Evolutionary conservation across 1,284 basidiomycete species (phyloP), one percentile per base, ranked within the genome.

Genomic region (Trametes sp.): DNA sequence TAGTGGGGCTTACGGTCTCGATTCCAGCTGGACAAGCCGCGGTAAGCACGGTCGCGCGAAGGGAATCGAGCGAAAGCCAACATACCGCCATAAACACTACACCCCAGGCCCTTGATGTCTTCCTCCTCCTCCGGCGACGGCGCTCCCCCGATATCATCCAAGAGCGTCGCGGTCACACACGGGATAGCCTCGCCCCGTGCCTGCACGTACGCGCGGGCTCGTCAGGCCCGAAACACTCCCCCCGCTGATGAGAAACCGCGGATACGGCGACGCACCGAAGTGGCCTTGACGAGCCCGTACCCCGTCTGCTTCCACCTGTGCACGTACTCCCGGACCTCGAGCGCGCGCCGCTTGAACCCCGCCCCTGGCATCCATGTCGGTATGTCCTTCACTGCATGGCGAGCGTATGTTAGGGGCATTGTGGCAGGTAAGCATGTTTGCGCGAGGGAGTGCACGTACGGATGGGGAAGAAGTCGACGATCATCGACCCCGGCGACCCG

Each of bases 381-480:
- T 3, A 65, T 13, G 29, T 60, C 36, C 53, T 66, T 66, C 42
- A 69, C 68, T 68, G 24, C 10, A 19, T 21, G 14, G 7, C 33
- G 21, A 9, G 33, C 4, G 23, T 14, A 9, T 9, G 21, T 26
- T 11, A 36, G n/a, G n/a, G n/a, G n/a, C n/a, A n/a, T n/a, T n/a
- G n/a, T n/a, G n/a, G n/a, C n/a, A n/a, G n/a, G n/a, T n/a, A n/a
- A n/a, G n/a, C n/a, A n/a, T n/a, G n/a, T n/a, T n/a, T n/a, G n/a
- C n/a, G n/a, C n/a, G n/a, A n/a, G n/a, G n/a, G n/a, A n/a, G n/a
- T 33, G 8, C 9, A 59, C 72, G 49, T 53, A 72, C 72, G 35
- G n/a, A 67, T 41, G 1, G 72, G 72, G 50, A 73, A 64, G 59
- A 69, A 70, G 54, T 73, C 72, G 7, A 73, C 68, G 14, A 73